Conservation (phyloP, 2,329 filamentous ascomycete species). For the Colletotrichum horii region DNA sequence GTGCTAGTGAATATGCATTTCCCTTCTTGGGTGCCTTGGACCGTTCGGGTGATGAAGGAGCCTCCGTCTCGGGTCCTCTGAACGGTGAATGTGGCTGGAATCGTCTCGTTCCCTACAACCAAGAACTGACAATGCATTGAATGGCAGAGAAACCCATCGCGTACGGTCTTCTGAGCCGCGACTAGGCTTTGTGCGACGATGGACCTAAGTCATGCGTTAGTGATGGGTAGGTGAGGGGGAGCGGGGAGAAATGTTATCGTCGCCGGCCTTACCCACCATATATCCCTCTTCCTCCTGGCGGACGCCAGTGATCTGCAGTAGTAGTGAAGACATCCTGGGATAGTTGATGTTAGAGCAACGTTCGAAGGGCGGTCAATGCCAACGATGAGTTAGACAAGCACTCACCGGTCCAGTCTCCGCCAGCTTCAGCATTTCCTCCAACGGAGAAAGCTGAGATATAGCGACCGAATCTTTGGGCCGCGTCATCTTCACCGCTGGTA, state of each 20-base stretch:
- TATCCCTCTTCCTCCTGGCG: not conserved
- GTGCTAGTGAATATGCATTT: not conserved
- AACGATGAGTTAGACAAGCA: fast-evolving
- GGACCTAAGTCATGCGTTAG: not conserved
- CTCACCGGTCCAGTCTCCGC: not conserved
- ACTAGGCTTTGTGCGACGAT: not conserved
- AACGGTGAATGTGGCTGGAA: not conserved
- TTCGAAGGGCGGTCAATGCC: not conserved
- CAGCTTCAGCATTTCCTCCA: not conserved
- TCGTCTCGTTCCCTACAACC: not conserved
- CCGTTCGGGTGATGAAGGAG: not conserved
- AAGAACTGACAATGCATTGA: not conserved
- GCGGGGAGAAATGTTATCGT: not conserved
- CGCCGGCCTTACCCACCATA: not conserved
- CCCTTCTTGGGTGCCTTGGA: not conserved
- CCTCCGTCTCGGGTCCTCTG: not conserved
- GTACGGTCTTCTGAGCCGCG: not conserved
- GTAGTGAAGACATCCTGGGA: not conserved
- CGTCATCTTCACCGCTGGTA: not conserved
- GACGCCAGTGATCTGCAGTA: not conserved
- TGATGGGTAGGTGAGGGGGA: fast-evolving
- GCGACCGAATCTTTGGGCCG: not conserved
- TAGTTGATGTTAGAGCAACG: not conserved
- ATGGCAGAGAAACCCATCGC: not conserved
- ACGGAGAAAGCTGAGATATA: not conserved